Evolutionary conservation across 306 rosid genomes (phyloP).

Genomic region (Acacia crassicarpa): DNA sequence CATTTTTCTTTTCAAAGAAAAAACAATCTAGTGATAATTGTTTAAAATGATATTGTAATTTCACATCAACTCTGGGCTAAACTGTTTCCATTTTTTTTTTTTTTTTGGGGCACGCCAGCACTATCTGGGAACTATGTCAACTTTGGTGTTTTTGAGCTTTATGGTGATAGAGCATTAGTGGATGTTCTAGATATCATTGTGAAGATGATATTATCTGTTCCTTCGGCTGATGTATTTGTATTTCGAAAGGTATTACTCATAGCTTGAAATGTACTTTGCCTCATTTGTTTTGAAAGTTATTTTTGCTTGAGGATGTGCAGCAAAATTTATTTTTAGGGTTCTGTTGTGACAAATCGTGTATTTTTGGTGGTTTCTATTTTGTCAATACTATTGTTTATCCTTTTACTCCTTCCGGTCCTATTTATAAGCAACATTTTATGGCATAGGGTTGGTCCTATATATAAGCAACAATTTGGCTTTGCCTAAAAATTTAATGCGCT

Average conservation of each 20-base stretch:
- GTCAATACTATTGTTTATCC: not conserved
- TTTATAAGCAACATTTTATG: too few species aligned
- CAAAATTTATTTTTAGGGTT: not conserved
- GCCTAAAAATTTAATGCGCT: too few species aligned
- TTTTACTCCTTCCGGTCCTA: too few species aligned
- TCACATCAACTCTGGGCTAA: constrained; percentile 16
- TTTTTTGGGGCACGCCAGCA: constrained; percentile 48
- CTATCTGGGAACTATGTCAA: constrained; percentile 86
- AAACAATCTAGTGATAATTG: not conserved
- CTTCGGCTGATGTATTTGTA: constrained; percentile 80
- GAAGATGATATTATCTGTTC: constrained; percentile 74
- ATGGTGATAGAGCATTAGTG: constrained; percentile 84
- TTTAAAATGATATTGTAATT: not conserved
- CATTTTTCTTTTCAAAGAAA: not conserved
- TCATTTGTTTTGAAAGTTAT: not conserved
- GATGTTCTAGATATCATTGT: constrained; percentile 76
- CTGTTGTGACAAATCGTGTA: not conserved
- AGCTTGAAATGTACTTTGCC: not conserved
- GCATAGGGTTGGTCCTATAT: too few species aligned
- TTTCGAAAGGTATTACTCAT: constrained; percentile 68
- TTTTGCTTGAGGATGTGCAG: not conserved
- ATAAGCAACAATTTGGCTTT: too few species aligned
- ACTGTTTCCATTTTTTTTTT: not conserved
- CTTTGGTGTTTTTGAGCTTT: constrained; percentile 91
- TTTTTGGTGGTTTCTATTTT: not conserved